These are phyloP conservation scores for Cenchrus fungigraminus DNA, from an alignment of 176 grass and related monocot species.

Conservation along the genomic window DNA sequence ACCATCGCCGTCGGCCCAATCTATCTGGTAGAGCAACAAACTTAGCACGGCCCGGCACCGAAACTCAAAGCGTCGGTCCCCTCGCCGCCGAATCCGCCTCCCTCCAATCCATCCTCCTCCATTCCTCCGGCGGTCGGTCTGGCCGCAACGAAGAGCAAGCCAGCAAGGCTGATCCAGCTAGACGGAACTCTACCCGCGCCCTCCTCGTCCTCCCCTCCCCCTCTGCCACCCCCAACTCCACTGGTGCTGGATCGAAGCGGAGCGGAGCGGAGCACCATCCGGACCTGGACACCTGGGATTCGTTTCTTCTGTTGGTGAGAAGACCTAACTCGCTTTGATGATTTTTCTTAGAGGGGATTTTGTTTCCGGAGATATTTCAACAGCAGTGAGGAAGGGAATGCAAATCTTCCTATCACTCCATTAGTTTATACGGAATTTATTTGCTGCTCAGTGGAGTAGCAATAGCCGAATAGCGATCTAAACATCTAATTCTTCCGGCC, in stretches of 20 bases:
- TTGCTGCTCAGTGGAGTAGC: neutral
- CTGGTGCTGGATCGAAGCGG: neutral
- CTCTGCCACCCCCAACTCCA: neutral
- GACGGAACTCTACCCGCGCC: neutral
- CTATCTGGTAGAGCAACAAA: no score
- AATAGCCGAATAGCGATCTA: neutral
- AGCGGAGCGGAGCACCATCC: neutral
- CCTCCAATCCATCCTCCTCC: neutral
- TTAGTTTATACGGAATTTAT: neutral
- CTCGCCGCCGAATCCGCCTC: constrained; percentile 15
- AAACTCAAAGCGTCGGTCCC: constrained; percentile 10
- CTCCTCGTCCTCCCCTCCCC: neutral
- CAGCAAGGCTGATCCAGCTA: neutral
- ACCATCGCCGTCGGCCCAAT: neutral
- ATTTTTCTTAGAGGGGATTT: neutral
- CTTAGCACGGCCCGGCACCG: neutral
- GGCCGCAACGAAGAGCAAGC: neutral
- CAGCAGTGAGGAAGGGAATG: neutral
- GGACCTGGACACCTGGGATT: neutral
- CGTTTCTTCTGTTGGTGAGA: neutral
- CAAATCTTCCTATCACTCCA: no score
- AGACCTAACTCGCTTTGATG: neutral
- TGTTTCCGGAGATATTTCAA: neutral
- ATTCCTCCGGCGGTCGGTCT: neutral
- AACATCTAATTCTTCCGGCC: neutral